These are phyloP conservation scores for Ormosia semicastrata DNA, from an alignment of 306 rosid genomes.

Conservation along the genomic window DNA sequence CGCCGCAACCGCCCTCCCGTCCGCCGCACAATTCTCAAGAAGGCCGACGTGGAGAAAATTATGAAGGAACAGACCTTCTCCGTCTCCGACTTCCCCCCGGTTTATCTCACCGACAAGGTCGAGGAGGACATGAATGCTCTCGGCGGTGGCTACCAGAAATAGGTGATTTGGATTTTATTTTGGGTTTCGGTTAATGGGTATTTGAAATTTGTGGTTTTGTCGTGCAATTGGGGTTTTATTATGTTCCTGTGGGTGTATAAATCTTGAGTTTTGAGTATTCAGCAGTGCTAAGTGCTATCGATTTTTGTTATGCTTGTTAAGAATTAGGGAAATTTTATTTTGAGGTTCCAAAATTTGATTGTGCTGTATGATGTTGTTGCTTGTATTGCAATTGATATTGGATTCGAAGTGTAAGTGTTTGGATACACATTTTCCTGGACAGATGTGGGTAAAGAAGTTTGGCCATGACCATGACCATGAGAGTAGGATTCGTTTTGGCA, in stretches of 20 bases:
- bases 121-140: slow-evolving; percentile 67
- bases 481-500: slow-evolving; percentile 6
- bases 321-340: neutral
- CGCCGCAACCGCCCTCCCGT: slow-evolving; percentile 96
- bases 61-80: slow-evolving; percentile 57
- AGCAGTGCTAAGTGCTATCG: too few relatives aligned
- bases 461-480: neutral
- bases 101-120: slow-evolving; percentile 51
- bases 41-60: slow-evolving; percentile 57
- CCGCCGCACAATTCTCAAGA: slow-evolving; percentile 62
- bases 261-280: too few relatives aligned
- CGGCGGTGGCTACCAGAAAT: slow-evolving; percentile 91
- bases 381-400: neutral
- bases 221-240: too few relatives aligned
- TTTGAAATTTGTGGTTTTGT: neutral
- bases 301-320: neutral
- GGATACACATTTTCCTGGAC: neutral
- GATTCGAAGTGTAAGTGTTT: neutral
- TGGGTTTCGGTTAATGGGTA: neutral
- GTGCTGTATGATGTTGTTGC: neutral
- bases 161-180: slow-evolving; percentile 25
- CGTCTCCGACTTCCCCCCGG: slow-evolving; percentile 66
- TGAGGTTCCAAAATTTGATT: neutral
- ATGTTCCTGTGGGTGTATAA: too few relatives aligned
- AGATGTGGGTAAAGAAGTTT: neutral